Evolutionary conservation across 257 asterid genomes (phyloP).

Genomic region (Verbascum thapsus): DNA sequence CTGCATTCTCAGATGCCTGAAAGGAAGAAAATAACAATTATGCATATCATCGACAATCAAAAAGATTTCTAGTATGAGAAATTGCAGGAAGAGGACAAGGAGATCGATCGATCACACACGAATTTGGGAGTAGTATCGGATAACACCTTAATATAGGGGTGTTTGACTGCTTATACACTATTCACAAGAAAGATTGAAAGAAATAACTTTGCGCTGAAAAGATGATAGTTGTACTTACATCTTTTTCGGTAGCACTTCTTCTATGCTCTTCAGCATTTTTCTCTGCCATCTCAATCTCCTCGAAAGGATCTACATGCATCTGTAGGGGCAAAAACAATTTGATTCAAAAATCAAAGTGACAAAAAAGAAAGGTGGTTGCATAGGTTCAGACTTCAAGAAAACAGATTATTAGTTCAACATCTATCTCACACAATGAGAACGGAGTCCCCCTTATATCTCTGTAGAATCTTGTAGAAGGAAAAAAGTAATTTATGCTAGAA

Average conservation of each 20-base stretch:
- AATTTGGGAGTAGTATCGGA: not conserved
- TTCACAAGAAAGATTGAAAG: constrained; percentile 21
- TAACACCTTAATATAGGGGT: constrained; percentile 3
- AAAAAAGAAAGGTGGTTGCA: not conserved
- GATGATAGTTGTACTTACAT: constrained; percentile 56
- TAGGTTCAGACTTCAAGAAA: constrained; percentile 16
- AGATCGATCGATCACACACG: not conserved
- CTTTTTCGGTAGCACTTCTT: constrained; percentile 94
- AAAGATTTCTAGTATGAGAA: no score
- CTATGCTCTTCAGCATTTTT: constrained; percentile 93
- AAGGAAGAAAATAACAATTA: constrained; percentile 28
- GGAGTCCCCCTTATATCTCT: not conserved
- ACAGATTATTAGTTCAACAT: constrained; percentile 2
- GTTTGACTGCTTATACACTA: constrained; percentile 4
- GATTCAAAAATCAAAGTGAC: not conserved
- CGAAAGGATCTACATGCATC: constrained; percentile 94
- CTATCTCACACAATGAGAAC: not conserved
- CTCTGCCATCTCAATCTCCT: constrained; percentile 79
- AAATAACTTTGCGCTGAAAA: constrained; percentile 30
- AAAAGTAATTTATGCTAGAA: constrained; percentile 1
- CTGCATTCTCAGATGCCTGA: constrained; percentile 75
- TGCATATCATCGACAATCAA: no score
- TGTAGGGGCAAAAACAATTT: constrained; percentile 32
- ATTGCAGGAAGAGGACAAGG: not conserved
- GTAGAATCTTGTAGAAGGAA: not conserved